These are phyloP conservation scores for Sophora flavescens DNA, from an alignment of 306 rosid genomes.

Conservation along the genomic window DNA sequence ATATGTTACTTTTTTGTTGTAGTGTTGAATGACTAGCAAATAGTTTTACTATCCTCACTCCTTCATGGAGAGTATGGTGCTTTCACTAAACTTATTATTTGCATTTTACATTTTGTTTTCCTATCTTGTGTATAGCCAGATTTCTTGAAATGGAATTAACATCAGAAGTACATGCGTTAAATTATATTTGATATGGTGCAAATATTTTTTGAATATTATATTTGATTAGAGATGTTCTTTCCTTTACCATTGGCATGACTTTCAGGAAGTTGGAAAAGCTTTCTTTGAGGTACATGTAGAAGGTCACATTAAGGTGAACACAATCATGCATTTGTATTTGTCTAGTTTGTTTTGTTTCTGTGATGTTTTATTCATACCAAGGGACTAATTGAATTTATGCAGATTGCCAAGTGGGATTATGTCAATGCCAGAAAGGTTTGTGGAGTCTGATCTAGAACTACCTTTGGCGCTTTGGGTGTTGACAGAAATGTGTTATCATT, in stretches of 20 bases:
- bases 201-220: no score
- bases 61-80: background rate
- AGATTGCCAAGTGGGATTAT: conserved; percentile 46
- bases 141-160: no score
- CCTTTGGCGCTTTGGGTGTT: conserved; percentile 69
- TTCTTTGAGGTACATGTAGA: conserved; percentile 83
- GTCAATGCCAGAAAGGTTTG: conserved; percentile 82
- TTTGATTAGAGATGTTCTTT: no score
- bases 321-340: background rate
- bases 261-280: conserved; percentile 81
- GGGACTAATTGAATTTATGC: conserved; percentile 1
- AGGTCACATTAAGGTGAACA: conserved; percentile 72
- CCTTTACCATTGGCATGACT: conserved; percentile 49
- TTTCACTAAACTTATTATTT: no score
- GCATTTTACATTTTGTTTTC: no score
- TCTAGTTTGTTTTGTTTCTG: background rate
- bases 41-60: no score
- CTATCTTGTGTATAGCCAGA: no score
- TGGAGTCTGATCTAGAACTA: conserved; percentile 71
- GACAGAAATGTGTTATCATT: background rate
- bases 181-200: no score
- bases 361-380: background rate
- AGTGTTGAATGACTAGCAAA: background rate
- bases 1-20: background rate
- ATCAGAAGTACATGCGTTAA: no score